These are phyloP conservation scores for Mariannaea elegans DNA, from an alignment of 2,329 filamentous ascomycete genomes.

Conservation along the genomic window DNA sequence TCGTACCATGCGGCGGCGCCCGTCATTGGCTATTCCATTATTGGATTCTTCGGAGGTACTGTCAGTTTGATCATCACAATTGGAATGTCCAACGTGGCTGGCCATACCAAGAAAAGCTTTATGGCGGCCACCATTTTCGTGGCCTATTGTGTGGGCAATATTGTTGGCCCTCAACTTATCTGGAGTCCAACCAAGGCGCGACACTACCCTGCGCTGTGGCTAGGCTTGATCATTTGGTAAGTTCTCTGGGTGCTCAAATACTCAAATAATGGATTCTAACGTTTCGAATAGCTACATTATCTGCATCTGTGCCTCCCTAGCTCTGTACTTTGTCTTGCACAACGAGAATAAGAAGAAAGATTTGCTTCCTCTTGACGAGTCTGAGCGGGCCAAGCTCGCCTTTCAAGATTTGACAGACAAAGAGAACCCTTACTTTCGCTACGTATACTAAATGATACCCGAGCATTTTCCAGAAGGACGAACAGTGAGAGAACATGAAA, in stretches of 20 bases:
- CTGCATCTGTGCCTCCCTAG: slow-evolving; percentile 65
- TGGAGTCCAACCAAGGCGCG: slow-evolving; percentile 69
- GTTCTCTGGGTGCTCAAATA: not conserved
- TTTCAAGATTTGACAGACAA: slow-evolving; percentile 76
- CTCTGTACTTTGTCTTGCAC: slow-evolving; percentile 67
- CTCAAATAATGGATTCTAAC: slow-evolving; percentile 12
- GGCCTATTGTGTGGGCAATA: slow-evolving; percentile 79
- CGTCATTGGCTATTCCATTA: slow-evolving; percentile 76
- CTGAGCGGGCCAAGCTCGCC: slow-evolving; percentile 69
- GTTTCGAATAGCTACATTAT: slow-evolving; percentile 66
- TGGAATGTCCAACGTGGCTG: slow-evolving; percentile 74
- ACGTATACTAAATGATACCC: slow-evolving; percentile 52
- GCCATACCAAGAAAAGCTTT: slow-evolving; percentile 80
- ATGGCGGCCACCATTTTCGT: slow-evolving; percentile 80
- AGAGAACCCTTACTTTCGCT: slow-evolving; percentile 73
- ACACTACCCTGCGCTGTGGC: slow-evolving; percentile 78
- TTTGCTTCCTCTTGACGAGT: slow-evolving; percentile 60
- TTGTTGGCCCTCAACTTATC: slow-evolving; percentile 77
- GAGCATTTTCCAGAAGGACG: too few relatives aligned
- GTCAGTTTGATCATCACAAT: slow-evolving; percentile 66
- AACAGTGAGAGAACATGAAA: too few relatives aligned
- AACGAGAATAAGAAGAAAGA: slow-evolving; percentile 66
- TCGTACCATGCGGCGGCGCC: slow-evolving; percentile 70
- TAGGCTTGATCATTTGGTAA: slow-evolving; percentile 69
- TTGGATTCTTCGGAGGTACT: slow-evolving; percentile 76